A percentile compares a stretch with the other conserved stretches of the same genome.
Conservation (phyloP, 163 green algal genomes). For the Chlorella variabilis region DNA sequence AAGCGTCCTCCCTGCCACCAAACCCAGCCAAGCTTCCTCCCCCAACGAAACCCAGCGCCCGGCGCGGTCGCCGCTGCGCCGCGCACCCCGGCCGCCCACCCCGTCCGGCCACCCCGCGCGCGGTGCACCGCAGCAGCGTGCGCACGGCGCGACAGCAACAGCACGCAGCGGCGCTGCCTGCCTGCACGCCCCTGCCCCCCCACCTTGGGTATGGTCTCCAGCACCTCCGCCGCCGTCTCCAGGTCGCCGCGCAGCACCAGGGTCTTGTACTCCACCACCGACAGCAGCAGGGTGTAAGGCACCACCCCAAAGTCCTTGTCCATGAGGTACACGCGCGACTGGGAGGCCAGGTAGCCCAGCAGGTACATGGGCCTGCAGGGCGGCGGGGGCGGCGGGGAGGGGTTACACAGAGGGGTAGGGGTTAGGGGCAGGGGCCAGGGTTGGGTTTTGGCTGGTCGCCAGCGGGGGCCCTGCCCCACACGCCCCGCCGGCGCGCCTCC, state of each 20-base stretch:
- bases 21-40: too few relatives aligned
- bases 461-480: too few relatives aligned
- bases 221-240: conserved; percentile 66
- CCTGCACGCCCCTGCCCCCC: not conserved
- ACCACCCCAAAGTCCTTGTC: conserved; percentile 89
- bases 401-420: not conserved
- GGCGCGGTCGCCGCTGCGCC: too few relatives aligned
- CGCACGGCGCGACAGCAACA: too few relatives aligned
- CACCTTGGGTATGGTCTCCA: conserved; percentile 38
- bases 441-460: too few relatives aligned
- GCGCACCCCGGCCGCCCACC: too few relatives aligned
- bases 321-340: conserved; percentile 95
- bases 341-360: conserved; percentile 93
- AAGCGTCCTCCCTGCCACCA: too few relatives aligned
- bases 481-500: too few relatives aligned
- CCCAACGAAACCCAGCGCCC: too few relatives aligned
- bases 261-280: conserved; percentile 99
- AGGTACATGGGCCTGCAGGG: conserved; percentile 90
- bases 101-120: too few relatives aligned
- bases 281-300: conserved; percentile 93
- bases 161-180: not conserved
- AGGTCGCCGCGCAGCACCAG: conserved; percentile 92
- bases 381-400: not conserved
- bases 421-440: too few relatives aligned
- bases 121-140: too few relatives aligned